Evolutionary conservation across 768 basidiomycete species (phyloP), one percentile per base, ranked within the genome.

Genomic region (Trametes sanguinea): DNA sequence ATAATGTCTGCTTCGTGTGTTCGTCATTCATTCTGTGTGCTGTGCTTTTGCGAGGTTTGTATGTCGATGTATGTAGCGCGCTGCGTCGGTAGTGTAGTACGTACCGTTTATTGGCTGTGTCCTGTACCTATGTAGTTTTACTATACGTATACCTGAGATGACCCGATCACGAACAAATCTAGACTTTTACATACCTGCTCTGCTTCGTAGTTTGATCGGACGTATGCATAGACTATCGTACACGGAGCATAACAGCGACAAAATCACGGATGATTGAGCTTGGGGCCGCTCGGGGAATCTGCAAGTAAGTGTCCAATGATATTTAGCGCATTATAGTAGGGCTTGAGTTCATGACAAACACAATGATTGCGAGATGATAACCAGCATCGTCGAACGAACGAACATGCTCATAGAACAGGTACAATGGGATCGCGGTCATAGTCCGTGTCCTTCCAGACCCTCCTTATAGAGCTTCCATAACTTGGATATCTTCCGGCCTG

Each of bases 391-490:
- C 22, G 22, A 22, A 22, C 22, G 22, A 22, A 22, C 22, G 22
- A 22, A 22, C 22, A 22, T 22, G 22, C 22, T 22, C 22, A 22
- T 22, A 39, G 39, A 43, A 35, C 51, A 33, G 14, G 9, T 37
- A 37, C 35, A 44, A 6, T 16, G 22, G 3, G 30, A 22, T 13
- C 9, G 11, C n/a, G 14, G 7, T 14, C 10, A 43, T 14, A 14
- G 14, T 43, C 42, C n/a, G 2, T 52, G 55, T 60, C 53, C 65
- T 29, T 70, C 72, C 44, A 84, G 65, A 35, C 78, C 66, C 33
- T 69, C 74, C 52, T 81, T 77, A 71, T 91, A 92, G 14, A 76
- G 59, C 50, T 68, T 69, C 88, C 89, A 92, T 30, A 91, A 75
- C 62, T 81, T 77, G 32, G 76, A 74, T 32, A 90, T 79, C 33